These are phyloP conservation scores for Colletotrichum gloeosporioides DNA, from an alignment of 2,329 filamentous ascomycete species.

Conservation along the genomic window DNA sequence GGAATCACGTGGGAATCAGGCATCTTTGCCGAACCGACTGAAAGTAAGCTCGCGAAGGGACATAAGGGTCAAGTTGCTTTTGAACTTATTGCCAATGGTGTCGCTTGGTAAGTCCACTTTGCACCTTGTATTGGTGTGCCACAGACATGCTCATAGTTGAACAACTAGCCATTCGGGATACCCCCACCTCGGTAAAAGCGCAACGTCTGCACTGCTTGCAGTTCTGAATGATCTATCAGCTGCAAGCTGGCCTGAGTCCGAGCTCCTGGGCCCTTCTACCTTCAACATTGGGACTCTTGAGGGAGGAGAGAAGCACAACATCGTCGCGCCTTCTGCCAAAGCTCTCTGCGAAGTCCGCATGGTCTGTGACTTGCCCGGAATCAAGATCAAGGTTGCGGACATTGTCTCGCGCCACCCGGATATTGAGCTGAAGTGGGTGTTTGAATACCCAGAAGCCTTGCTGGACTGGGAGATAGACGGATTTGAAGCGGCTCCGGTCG, in stretches of 20 bases:
- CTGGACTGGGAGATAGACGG: conserved; percentile 43
- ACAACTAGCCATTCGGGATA: conserved; percentile 37
- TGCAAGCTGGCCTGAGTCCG: conserved; percentile 35
- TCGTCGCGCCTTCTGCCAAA: conserved; percentile 40
- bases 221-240: conserved; percentile 35
- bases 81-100: conserved; percentile 35
- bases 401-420: conserved; percentile 35
- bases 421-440: conserved; percentile 37
- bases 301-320: conserved; percentile 43
- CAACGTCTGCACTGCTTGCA: conserved; percentile 34
- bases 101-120: conserved; percentile 26
- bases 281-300: conserved; percentile 43
- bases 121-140: background rate
- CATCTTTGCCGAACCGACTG: conserved; percentile 31
- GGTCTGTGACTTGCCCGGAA: conserved; percentile 35
- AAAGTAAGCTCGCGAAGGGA: conserved; percentile 28
- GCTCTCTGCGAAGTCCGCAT: conserved; percentile 45
- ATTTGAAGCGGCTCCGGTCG: conserved; percentile 39
- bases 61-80: conserved; percentile 29
- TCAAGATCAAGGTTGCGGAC: conserved; percentile 36
- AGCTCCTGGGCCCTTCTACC: conserved; percentile 42
- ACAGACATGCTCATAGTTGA: background rate
- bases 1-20: conserved; percentile 35
- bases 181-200: conserved; percentile 37
- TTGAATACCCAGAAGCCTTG: conserved; percentile 41